Percentiles rank a stretch among this genome's conserved stretches.
Evolutionary conservation across 2,329 filamentous ascomycete genomes (phyloP).

Genomic region (Xylariaceae sp.): DNA sequence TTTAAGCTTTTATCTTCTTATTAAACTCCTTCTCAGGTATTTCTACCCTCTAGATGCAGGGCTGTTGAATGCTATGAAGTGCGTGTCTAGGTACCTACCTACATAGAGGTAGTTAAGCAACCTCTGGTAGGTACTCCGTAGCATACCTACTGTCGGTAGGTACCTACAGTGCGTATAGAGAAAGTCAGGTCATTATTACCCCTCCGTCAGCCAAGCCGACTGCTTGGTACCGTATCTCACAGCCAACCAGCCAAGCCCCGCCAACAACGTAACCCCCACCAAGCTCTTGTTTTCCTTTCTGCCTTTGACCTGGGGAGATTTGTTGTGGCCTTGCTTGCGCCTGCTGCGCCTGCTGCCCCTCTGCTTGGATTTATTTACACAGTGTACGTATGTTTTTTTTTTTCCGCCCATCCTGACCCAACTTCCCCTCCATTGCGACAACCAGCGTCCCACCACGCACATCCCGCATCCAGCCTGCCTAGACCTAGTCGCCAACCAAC

Average conservation of each 20-base stretch:
- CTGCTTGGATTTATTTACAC: slow-evolving; percentile 1
- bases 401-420: slow-evolving; percentile 33
- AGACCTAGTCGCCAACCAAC: slow-evolving; percentile 26
- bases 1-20: too few relatives aligned
- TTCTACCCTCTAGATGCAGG: too few relatives aligned
- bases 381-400: slow-evolving; percentile 27
- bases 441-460: slow-evolving; percentile 41
- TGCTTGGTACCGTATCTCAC: slow-evolving; percentile 11
- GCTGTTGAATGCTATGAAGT: too few relatives aligned
- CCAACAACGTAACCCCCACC: slow-evolving; percentile 25
- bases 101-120: too few relatives aligned
- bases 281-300: not conserved
- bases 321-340: not conserved
- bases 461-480: slow-evolving; percentile 33
- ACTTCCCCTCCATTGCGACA: slow-evolving; percentile 44
- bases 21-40: too few relatives aligned
- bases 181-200: slow-evolving; percentile 14
- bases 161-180: slow-evolving; percentile 7
- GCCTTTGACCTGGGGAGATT: not conserved
- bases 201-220: slow-evolving; percentile 26
- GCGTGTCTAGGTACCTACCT: too few relatives aligned
- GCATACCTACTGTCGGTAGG: too few relatives aligned
- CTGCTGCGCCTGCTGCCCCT: not conserved
- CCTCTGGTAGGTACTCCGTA: too few relatives aligned
- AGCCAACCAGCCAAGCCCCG: slow-evolving; percentile 21